Base-by-base conservation (phyloP, 176 grass and related monocot species). In the Pontederia crassipes region DNA sequence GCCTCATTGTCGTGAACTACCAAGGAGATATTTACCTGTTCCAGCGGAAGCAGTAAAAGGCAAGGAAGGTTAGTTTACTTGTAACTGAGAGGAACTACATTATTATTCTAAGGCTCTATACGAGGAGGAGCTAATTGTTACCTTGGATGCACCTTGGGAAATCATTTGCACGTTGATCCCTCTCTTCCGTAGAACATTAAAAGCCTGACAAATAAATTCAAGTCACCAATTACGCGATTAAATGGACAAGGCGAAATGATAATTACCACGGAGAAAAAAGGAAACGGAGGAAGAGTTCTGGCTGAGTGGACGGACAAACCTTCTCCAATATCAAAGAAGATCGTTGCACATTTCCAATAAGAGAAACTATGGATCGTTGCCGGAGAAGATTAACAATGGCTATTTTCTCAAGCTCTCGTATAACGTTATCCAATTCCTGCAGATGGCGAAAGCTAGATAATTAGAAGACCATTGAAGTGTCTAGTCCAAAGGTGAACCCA, bases 121-220 rank as follows among this genome's bases (percentile, higher is more conserved):
- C 20, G 20, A 24, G 20, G 32, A 40, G 32, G 32, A 40, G 32
- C 32, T 40, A 40, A 40, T 40, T 40, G 32, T 40, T 77, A 98
- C 94, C 85, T 98, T 98, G 3, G 94, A 98, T 28, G 93, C 88
- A 29, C 93, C 93, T 46, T 92, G 93, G 9, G 94, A 98, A 64
- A 98, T 93, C 94, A 98, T 98, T 68, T 98, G 84, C 24, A 98
- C 94, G 51, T 89, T 92, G 15, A 98, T 76, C 16, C 79, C 74
- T 18, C 64, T 88, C 77, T 86, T 86, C 80, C 94, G 76, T 54
- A 89, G 28, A 74, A 98, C 84, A 49, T 78, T 77, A 51, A 92
- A 89, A n/a, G 94, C 85, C 94, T 98, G 53, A 18, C 13, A 56
- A 68, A 57, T 64, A 47, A 52, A 54, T 10, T 0, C 49, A 27